phyloP scores from a whole-genome alignment of 768 basidiomycete genomes.

The Rhodotorula paludigena region DNA sequence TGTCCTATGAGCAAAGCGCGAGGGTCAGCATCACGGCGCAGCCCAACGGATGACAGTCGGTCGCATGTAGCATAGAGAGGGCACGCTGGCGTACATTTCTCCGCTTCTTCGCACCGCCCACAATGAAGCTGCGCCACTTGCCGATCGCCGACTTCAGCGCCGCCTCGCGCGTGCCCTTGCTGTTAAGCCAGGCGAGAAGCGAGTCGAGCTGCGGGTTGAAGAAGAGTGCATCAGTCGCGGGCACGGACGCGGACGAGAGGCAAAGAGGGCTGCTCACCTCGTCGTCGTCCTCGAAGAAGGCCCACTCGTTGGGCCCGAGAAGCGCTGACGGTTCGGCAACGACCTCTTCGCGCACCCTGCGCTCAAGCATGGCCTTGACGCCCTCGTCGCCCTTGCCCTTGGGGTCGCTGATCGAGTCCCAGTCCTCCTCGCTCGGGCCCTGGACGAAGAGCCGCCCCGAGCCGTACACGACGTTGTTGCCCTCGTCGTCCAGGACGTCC shows the following conservation, averaged over 20 bases:
- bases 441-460: conserved; percentile 88
- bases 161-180: conserved; percentile 82
- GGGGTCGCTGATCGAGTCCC: conserved; percentile 55
- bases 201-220: conserved; percentile 69
- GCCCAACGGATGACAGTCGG: neutral
- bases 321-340: conserved; percentile 77
- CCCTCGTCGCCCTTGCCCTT: conserved; percentile 50
- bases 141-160: conserved; percentile 68
- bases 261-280: conserved; percentile 57
- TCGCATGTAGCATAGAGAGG: no score
- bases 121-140: conserved; percentile 79
- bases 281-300: conserved; percentile 76
- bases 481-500: conserved; percentile 39
- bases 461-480: conserved; percentile 75
- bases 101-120: conserved; percentile 64
- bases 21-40: neutral
- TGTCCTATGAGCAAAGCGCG: conserved; percentile 9
- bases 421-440: conserved; percentile 77
- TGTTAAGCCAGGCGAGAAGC: conserved; percentile 81
- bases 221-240: neutral
- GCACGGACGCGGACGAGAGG: neutral
- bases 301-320: conserved; percentile 77
- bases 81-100: conserved; percentile 2
- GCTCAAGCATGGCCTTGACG: conserved; percentile 55
- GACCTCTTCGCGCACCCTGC: conserved; percentile 60